Evolutionary conservation across 352 stramenopile genomes (phyloP), one percentile per base, ranked within the genome.

Genomic region (Thalassiosira mediterranea): DNA sequence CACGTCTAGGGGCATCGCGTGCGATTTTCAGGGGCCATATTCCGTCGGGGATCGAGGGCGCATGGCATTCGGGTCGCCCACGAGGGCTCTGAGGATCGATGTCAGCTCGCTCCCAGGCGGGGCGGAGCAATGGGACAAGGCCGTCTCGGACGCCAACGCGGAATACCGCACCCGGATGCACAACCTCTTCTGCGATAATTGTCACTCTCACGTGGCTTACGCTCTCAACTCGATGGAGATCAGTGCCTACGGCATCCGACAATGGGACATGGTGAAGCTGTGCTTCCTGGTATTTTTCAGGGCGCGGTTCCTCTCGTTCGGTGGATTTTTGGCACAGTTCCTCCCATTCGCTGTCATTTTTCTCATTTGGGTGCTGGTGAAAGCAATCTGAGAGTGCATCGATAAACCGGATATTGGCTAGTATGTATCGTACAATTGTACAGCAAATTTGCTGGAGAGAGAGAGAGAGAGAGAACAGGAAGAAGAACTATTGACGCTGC

Each of bases 111-210:
- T 70, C 15, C 57, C 56, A 46, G 61, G 71, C 7, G 76, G 73
- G 26, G 88, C 82, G 7, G 81, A 90, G 42, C 88, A 89, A 69
- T 98, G 95, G 95, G 95, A 98, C 81, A 84, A 94, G 62, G 90
- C 88, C 2, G 87, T 98, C 51, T 62, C 81, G 40, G 88, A 93
- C 66, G 95, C 95, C 17, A 97, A 96, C 71, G 76, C 84, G 0
- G 86, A 97, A n/a, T 98, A 98, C 83, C 82, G 91, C 38, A 94
- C 86, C 67, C 87, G 96, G 53, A 97, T 98, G 92, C 96, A 98
- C 88, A 98, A 98, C 71, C 88, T 98, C 37, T 98, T 79, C 72
- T 98, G 95, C 79, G 95, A 98, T 83, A 98, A 98, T 85, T 98
- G 96, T 79, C 96, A 98, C 85, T 98, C 94, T 26, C 96, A 98